A percentile compares a stretch with the other conserved stretches of the same genome.
Evolutionary conservation across 768 basidiomycete species (phyloP).

Genomic region (Pluteus cervinus): DNA sequence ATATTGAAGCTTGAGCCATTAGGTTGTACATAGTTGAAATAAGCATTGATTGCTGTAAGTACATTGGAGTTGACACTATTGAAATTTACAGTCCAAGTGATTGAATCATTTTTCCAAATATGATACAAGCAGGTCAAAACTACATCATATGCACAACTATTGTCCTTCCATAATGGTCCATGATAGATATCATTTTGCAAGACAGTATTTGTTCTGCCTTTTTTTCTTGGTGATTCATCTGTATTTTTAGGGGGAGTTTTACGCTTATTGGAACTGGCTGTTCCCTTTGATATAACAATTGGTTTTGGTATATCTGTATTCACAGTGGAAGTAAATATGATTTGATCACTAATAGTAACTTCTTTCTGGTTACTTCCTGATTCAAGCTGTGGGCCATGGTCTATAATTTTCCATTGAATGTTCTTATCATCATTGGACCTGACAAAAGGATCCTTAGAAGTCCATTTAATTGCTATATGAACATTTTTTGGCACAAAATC

Average conservation of each 20-base stretch:
- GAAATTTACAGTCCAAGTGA: not conserved
- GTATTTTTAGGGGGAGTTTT: not conserved
- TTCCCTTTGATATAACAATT: no score
- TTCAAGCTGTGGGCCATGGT: constrained; percentile 1
- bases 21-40: no score
- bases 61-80: not conserved
- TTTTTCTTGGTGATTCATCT: not conserved
- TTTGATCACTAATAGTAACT: no score
- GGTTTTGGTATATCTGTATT: no score
- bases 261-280: no score
- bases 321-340: no score
- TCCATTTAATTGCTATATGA: constrained; percentile 15
- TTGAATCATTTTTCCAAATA: constrained; percentile 11
- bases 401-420: no score
- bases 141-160: constrained; percentile 28
- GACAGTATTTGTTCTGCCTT: not conserved
- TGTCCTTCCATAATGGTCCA: constrained; percentile 15
- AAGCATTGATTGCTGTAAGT: not conserved
- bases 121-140: constrained; percentile 15
- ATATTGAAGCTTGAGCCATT: no score
- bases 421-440: constrained; percentile 5
- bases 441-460: constrained; percentile 9
- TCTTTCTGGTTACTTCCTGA: not conserved
- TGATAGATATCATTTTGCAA: not conserved
- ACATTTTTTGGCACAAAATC: constrained; percentile 14